Evolutionary conservation across 768 basidiomycete species (phyloP).

Genomic region (Cyathus striatus): DNA sequence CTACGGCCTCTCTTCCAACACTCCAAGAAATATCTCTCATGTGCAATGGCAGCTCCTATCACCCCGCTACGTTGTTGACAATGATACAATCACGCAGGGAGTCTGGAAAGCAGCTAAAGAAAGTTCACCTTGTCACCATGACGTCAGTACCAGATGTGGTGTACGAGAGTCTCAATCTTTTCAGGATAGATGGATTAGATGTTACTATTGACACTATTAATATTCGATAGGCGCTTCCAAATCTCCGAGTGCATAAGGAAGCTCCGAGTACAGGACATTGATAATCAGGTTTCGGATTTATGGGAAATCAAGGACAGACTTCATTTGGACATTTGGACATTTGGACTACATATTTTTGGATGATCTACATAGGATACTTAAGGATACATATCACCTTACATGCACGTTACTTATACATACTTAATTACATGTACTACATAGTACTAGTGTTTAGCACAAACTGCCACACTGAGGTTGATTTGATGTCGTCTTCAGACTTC

Average conservation of each 20-base stretch:
- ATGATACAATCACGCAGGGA: slow-evolving; percentile 28
- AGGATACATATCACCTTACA: no score
- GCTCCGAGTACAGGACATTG: no score
- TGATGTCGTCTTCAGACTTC: no score
- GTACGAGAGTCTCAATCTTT: slow-evolving; percentile 12
- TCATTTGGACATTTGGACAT: no score
- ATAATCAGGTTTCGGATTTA: no score
- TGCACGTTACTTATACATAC: no score
- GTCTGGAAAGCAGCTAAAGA: slow-evolving; percentile 12
- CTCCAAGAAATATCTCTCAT: slow-evolving; percentile 22
- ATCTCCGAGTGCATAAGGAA: no score
- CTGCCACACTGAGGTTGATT: no score
- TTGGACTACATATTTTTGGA: no score
- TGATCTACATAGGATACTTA: no score
- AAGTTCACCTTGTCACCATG: slow-evolving; percentile 23
- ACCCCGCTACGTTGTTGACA: slow-evolving; percentile 15
- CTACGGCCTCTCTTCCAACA: slow-evolving; percentile 14
- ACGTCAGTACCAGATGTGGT: slow-evolving; percentile 15
- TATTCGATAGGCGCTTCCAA: slow-evolving; percentile 14
- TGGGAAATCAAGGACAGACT: no score
- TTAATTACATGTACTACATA: background rate
- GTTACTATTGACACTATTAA: slow-evolving; percentile 15
- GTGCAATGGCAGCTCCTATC: slow-evolving; percentile 26
- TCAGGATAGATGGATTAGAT: slow-evolving; percentile 20
- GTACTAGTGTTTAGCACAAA: no score